Conservation (phyloP, 768 basidiomycete species). For the Termitomyces sp. region DNA sequence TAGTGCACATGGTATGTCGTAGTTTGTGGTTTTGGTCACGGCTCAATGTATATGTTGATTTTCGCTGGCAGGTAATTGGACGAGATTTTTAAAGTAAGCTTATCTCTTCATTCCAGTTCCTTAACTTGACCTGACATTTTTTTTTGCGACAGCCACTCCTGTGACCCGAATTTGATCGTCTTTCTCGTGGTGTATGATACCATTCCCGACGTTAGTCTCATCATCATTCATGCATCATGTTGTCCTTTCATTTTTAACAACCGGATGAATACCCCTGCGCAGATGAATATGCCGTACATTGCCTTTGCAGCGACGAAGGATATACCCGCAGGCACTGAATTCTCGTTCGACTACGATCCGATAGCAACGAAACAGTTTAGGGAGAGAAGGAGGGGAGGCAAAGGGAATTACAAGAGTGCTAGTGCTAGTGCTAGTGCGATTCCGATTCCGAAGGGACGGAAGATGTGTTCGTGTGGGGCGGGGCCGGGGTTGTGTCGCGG, state of each 20-base stretch:
- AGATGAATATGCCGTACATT: constrained; percentile 57
- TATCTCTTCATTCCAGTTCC: not conserved
- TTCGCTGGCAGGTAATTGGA: constrained; percentile 58
- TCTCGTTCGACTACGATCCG: constrained; percentile 66
- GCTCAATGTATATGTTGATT: not conserved
- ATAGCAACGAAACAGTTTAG: constrained; percentile 16
- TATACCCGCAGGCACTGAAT: constrained; percentile 48
- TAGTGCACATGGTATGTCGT: constrained; percentile 38
- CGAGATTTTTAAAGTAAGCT: constrained; percentile 66
- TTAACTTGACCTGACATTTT: not conserved
- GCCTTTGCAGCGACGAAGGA: constrained; percentile 47
- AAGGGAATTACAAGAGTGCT: constrained; percentile 18
- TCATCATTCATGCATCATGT: not conserved
- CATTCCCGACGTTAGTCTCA: constrained; percentile 41
- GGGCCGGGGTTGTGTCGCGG: constrained; percentile 14
- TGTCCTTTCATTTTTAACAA: not conserved
- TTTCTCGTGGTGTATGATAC: constrained; percentile 62
- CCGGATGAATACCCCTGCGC: not conserved
- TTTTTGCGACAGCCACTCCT: constrained; percentile 54
- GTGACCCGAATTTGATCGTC: constrained; percentile 51
- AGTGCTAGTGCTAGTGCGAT: constrained; percentile 1
- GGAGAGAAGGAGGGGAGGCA: constrained; percentile 11
- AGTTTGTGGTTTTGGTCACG: not conserved
- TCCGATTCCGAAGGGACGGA: constrained; percentile 23
- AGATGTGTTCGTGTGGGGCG: constrained; percentile 31